phyloP scores from a whole-genome alignment of 148 eudicot genomes.

The Silene uniflora region DNA sequence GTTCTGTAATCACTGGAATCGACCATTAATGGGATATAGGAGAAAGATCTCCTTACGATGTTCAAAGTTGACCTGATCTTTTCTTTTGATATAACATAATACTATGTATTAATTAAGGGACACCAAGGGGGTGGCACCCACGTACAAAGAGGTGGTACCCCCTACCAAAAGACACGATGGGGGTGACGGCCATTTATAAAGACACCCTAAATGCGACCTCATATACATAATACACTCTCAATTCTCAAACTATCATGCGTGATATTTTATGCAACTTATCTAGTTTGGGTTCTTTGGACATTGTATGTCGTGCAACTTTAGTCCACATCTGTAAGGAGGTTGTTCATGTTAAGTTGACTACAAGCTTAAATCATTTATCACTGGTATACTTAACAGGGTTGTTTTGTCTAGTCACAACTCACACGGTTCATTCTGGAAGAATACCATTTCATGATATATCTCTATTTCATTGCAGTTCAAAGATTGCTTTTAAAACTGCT shows the following conservation, averaged over 20 bases:
- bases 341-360: background rate
- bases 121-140: too few relatives aligned
- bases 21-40: background rate
- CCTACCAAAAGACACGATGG: too few relatives aligned
- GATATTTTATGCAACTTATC: background rate
- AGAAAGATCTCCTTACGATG: background rate
- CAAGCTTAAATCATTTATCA: background rate
- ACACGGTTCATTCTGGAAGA: background rate
- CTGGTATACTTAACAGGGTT: background rate
- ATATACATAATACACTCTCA: too few relatives aligned
- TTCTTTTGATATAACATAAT: too few relatives aligned
- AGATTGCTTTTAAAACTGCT: slow-evolving; percentile 87
- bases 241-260: too few relatives aligned
- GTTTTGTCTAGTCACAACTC: background rate
- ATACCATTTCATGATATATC: slow-evolving; percentile 1
- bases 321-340: background rate
- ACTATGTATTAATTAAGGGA: too few relatives aligned
- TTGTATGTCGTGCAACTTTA: slow-evolving; percentile 3
- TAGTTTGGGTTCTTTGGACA: slow-evolving; percentile 1
- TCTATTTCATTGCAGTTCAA: slow-evolving; percentile 48
- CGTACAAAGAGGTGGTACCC: too few relatives aligned
- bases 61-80: background rate
- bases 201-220: too few relatives aligned
- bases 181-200: too few relatives aligned
- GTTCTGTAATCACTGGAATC: background rate